Evolutionary conservation across 192 early-diverging fungal species (phyloP).

Genomic region (Pilobolus umbonatus): DNA sequence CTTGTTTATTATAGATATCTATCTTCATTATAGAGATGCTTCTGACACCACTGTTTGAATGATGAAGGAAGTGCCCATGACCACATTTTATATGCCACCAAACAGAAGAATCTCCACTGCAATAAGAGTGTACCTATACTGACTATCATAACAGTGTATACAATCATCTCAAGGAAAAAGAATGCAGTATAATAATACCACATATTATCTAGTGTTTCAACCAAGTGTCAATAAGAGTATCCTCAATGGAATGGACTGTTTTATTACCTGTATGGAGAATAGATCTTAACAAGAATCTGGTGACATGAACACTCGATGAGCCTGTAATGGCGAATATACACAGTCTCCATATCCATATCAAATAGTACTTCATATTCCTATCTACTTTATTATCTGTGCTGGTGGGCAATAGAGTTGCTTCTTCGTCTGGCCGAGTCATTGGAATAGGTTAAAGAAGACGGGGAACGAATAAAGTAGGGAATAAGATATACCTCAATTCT

Average conservation of each 20-base stretch:
- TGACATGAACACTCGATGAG: conserved; percentile 8
- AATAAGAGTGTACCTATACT: conserved; percentile 3
- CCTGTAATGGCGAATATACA: conserved; percentile 4
- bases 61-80: neutral
- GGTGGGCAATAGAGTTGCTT: neutral
- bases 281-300: conserved; percentile 6
- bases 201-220: neutral
- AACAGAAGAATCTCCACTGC: conserved; percentile 11
- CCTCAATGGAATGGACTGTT: neutral
- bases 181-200: conserved; percentile 14
- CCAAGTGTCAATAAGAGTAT: neutral
- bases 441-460: neutral
- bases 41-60: neutral
- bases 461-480: neutral
- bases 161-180: conserved; percentile 8
- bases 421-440: neutral
- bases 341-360: conserved; percentile 11
- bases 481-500: neutral
- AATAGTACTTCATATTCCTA: neutral
- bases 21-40: neutral
- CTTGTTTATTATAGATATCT: no score
- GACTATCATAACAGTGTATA: conserved; percentile 11
- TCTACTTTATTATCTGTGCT: neutral
- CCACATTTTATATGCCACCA: conserved; percentile 8
- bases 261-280: conserved; percentile 1